A percentile compares a stretch with the other conserved stretches of the same genome.
phyloP scores from a whole-genome alignment of 2,329 filamentous ascomycete species.

The Exophiala spinifera region DNA sequence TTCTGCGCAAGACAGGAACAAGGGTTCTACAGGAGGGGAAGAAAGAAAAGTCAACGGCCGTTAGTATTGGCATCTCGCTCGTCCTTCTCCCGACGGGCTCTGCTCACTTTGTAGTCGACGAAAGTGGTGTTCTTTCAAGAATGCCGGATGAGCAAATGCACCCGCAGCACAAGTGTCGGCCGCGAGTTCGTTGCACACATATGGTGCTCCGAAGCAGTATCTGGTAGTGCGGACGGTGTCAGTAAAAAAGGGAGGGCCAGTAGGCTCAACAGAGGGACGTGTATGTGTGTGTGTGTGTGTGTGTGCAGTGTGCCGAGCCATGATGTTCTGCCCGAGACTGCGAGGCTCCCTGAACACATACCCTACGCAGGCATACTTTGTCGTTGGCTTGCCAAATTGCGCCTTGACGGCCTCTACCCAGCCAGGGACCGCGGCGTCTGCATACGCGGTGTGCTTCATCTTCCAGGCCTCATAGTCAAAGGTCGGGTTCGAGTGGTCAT shows the following conservation, averaged over 20 bases:
- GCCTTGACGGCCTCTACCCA: constrained; percentile 43
- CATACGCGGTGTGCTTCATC: constrained; percentile 45
- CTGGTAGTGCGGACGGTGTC: constrained; percentile 3
- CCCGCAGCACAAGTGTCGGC: constrained; percentile 40
- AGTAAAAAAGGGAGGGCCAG: too few relatives aligned
- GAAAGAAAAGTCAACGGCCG: too few relatives aligned
- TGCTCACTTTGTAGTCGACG: constrained; percentile 32
- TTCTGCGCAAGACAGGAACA: constrained; percentile 23
- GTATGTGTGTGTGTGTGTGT: too few relatives aligned
- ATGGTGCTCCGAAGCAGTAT: constrained; percentile 40
- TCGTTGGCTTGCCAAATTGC: constrained; percentile 34
- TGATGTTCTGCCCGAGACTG: not conserved
- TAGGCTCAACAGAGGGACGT: too few relatives aligned
- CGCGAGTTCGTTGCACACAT: constrained; percentile 44
- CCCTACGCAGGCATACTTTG: constrained; percentile 25
- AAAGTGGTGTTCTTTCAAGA: constrained; percentile 50
- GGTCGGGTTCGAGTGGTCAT: constrained; percentile 32
- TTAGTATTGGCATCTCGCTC: too few relatives aligned
- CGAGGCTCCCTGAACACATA: too few relatives aligned
- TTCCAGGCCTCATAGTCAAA: constrained; percentile 53
- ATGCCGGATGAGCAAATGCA: constrained; percentile 52
- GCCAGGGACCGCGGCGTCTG: constrained; percentile 42
- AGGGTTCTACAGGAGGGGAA: too few relatives aligned
- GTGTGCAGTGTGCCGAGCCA: too few relatives aligned
- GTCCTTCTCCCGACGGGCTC: too few relatives aligned